These are phyloP conservation scores for Inonotus obliquus DNA, from an alignment of 1,284 basidiomycete species.

Conservation along the genomic window DNA sequence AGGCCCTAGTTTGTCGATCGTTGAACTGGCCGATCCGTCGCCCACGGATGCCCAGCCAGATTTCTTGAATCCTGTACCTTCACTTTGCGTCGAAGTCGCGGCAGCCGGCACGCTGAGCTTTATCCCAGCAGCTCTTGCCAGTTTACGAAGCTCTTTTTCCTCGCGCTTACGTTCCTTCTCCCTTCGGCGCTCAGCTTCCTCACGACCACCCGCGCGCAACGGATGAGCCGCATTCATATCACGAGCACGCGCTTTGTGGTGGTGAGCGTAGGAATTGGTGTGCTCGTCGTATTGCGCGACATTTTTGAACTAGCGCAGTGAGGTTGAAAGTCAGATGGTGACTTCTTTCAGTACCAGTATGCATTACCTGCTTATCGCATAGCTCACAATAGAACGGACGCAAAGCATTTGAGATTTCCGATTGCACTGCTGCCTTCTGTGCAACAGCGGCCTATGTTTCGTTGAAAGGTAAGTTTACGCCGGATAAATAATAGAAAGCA, in stretches of 20 bases:
- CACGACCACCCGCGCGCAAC: conserved; percentile 44
- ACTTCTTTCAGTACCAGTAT: neutral
- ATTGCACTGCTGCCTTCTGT: conserved; percentile 57
- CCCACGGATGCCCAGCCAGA: conserved; percentile 50
- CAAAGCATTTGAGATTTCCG: conserved; percentile 61
- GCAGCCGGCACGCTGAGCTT: conserved; percentile 54
- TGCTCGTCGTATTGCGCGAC: conserved; percentile 71
- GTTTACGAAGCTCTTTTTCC: conserved; percentile 74
- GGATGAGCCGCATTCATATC: conserved; percentile 69
- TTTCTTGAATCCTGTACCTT: conserved; percentile 42
- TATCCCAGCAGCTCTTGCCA: conserved; percentile 73
- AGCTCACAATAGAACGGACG: conserved; percentile 73
- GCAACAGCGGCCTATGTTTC: conserved; percentile 56
- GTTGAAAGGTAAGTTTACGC: neutral
- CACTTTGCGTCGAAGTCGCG: conserved; percentile 24
- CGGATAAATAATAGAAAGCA: too few species aligned
- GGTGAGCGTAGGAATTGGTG: conserved; percentile 63
- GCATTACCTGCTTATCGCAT: conserved; percentile 74
- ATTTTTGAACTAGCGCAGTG: conserved; percentile 36
- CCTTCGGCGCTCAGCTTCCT: conserved; percentile 65
- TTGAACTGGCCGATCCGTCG: conserved; percentile 16
- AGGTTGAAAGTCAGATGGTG: neutral
- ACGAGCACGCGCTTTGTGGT: conserved; percentile 71
- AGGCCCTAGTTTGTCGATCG: conserved; percentile 17
- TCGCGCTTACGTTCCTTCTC: conserved; percentile 80